phyloP scores from a whole-genome alignment of 371 early-diverging fungal species.

The Rhizopus microsporus region DNA sequence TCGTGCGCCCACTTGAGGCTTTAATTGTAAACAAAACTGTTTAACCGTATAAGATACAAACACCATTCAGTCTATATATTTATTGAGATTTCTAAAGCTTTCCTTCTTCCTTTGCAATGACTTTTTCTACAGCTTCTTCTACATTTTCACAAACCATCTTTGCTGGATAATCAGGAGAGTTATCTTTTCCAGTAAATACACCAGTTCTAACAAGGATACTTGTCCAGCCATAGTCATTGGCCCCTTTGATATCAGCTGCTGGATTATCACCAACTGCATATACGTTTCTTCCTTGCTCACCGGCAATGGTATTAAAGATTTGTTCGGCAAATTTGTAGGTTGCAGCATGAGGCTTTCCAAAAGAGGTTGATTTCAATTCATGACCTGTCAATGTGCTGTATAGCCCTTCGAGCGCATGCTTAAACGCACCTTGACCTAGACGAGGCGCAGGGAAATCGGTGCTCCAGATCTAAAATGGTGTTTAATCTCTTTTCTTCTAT shows the following conservation, averaged over 20 bases:
- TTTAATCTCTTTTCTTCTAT: not conserved
- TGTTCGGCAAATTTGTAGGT: constrained; percentile 77
- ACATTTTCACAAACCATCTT: constrained; percentile 69
- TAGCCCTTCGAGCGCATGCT: constrained; percentile 63
- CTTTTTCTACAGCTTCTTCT: constrained; percentile 70
- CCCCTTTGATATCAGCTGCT: constrained; percentile 77
- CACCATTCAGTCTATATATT: too few relatives aligned
- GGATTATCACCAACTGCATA: constrained; percentile 83
- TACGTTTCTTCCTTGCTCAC: constrained; percentile 29
- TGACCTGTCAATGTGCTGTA: constrained; percentile 40
- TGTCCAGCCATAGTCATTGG: constrained; percentile 81
- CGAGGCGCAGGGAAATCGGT: constrained; percentile 80
- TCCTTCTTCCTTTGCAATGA: constrained; percentile 40
- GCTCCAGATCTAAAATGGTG: constrained; percentile 67
- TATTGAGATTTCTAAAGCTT: not conserved
- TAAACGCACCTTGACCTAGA: constrained; percentile 83
- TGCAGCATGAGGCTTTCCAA: constrained; percentile 79
- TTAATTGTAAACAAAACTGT: too few relatives aligned
- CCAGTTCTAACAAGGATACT: constrained; percentile 84
- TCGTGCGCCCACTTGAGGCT: too few relatives aligned
- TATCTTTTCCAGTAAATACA: constrained; percentile 63
- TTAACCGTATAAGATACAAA: too few relatives aligned
- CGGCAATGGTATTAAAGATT: constrained; percentile 40
- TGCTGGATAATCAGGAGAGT: constrained; percentile 63
- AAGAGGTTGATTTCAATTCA: constrained; percentile 66